Conservation (phyloP, 208 protist genomes). For the Phytomonas serpens region DNA sequence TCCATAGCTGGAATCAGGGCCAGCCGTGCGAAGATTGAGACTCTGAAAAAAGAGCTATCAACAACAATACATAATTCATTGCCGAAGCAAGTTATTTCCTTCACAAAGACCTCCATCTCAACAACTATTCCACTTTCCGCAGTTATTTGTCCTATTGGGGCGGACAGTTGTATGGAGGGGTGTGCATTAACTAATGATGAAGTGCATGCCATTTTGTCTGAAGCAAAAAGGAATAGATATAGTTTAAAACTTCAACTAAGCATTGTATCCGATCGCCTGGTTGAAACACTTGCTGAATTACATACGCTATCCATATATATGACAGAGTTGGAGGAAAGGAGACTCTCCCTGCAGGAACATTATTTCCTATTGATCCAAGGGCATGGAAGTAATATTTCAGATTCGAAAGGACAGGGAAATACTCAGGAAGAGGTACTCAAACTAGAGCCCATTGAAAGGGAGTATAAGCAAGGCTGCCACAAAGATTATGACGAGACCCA, state of each 20-base stretch:
- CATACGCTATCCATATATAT: slow-evolving; percentile 37
- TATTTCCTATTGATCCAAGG: slow-evolving; percentile 20
- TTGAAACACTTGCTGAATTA: slow-evolving; percentile 29
- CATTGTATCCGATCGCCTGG: slow-evolving; percentile 13
- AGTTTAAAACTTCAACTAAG: slow-evolving; percentile 37
- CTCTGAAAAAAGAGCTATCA: slow-evolving; percentile 49
- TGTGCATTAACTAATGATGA: slow-evolving; percentile 63
- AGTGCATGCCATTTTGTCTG: slow-evolving; percentile 25
- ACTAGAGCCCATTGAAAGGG: slow-evolving; percentile 22
- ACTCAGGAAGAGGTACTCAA: slow-evolving; percentile 15
- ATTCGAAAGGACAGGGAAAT: slow-evolving; percentile 1
- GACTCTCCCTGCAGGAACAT: slow-evolving; percentile 45
- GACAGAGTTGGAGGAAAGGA: slow-evolving; percentile 40
- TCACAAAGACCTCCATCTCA: slow-evolving; percentile 44
- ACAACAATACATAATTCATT: slow-evolving; percentile 15
- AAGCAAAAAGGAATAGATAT: slow-evolving; percentile 24
- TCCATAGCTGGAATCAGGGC: slow-evolving; percentile 56
- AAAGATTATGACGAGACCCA: slow-evolving; percentile 19
- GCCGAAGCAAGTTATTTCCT: slow-evolving; percentile 43
- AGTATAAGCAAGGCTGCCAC: slow-evolving; percentile 32
- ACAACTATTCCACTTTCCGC: slow-evolving; percentile 37
- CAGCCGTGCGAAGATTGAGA: slow-evolving; percentile 48
- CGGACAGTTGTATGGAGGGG: slow-evolving; percentile 26
- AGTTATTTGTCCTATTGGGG: slow-evolving; percentile 39
- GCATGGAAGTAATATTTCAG: not conserved